Evolutionary conservation across 1,284 basidiomycete species (phyloP), one percentile per base, ranked within the genome.

Genomic region (Omphalotus olearius): DNA sequence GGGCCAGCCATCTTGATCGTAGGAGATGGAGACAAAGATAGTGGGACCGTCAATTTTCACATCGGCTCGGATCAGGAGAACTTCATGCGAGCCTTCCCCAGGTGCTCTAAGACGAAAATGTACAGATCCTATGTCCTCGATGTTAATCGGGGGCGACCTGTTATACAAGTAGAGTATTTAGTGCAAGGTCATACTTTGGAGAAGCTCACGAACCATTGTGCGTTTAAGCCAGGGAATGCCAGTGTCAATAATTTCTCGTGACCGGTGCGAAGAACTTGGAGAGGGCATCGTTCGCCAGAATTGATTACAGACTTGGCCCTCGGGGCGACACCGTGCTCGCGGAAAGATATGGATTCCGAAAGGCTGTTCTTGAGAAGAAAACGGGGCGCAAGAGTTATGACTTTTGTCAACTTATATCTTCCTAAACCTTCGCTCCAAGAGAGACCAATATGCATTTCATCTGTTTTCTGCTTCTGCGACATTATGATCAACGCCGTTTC

Each of bases 361-460:
- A 93, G 79, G 57, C 83, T 78, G 70, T 98, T 99, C 67, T 88
- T 89, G 62, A 99, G 71, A 56, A 98, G 72, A 74, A 96, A 99
- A 25, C 96, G 83, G 11, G 97, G 97, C 5, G 89, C 78, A 37
- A 99, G 73, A 1, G 92, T 97, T 62, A 99, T 87, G 57, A 98
- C 90, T 71, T 98, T 98, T 25, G 88, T 89, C 44, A 99, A 73
- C 67, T 98, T 98, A 71, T 98, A 99, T 76, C 95, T 97, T 44
- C 97, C 97, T 23, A 89, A 72, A 3, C 96, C 96, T 66, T 98
- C 95, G 17, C 83, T 80, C 79, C 97, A 98, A 4, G 93, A 96
- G 47, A 99, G 64, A 5, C 97, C 97, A 35, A 93, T 71, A 62
- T 95, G 91, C 55, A 88, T 80, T 65, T 95, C 90, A 47, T 89